Percentiles rank a stretch among this genome's conserved stretches.
Evolutionary conservation across 1,139 yeast species (phyloP).

Genomic region (Geotrichum armillariae): DNA sequence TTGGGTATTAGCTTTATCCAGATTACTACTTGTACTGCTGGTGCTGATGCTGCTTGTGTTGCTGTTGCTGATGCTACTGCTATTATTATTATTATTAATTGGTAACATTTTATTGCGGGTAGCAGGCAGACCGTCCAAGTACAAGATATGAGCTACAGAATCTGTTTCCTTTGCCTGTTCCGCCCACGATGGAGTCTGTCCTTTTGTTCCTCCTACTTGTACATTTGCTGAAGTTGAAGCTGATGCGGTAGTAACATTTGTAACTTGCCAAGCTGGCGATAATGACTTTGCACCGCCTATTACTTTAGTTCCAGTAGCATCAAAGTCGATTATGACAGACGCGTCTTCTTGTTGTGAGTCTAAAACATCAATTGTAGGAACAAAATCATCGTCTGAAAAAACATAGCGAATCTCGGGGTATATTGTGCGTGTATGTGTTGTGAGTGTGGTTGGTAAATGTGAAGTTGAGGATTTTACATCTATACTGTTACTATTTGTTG

Average conservation of each 20-base stretch:
- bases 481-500: neutral
- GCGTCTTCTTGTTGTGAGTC: constrained; percentile 27
- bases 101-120: no score
- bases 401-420: constrained; percentile 43
- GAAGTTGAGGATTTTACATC: no score
- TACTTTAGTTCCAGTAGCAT: constrained; percentile 36
- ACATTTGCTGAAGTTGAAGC: neutral
- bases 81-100: no score
- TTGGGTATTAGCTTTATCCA: neutral
- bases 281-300: constrained; percentile 36
- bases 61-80: no score
- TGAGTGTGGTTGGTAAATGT: no score
- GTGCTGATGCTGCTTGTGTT: no score
- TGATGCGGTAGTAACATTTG: constrained; percentile 22
- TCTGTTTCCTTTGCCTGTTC: constrained; percentile 19
- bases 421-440: constrained; percentile 23
- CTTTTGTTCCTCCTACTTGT: neutral
- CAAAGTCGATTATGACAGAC: constrained; percentile 41
- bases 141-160: constrained; percentile 20
- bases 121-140: constrained; percentile 14
- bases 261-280: constrained; percentile 43
- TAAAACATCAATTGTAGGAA: constrained; percentile 38
- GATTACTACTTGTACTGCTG: neutral
- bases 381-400: constrained; percentile 41
- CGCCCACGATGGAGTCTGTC: constrained; percentile 24